phyloP scores from a whole-genome alignment of 768 basidiomycete species.

The Neoboletus magnificus region DNA sequence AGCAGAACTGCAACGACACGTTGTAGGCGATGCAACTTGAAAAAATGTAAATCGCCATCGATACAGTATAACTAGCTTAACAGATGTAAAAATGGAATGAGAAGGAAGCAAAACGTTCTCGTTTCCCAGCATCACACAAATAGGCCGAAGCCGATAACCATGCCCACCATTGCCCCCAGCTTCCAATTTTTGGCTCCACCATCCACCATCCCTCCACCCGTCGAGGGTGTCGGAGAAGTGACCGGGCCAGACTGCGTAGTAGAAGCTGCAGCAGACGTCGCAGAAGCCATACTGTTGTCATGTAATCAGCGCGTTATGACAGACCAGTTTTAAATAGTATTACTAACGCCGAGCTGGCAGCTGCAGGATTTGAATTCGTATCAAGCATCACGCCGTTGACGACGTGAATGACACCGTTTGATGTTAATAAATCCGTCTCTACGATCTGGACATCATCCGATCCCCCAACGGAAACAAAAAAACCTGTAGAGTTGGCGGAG shows the following conservation, averaged over 20 bases:
- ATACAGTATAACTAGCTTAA: neutral
- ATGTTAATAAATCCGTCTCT: slow-evolving; percentile 53
- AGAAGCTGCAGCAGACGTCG: slow-evolving; percentile 43
- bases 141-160: slow-evolving; percentile 3
- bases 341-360: slow-evolving; percentile 55
- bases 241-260: slow-evolving; percentile 42
- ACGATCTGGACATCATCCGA: slow-evolving; percentile 51
- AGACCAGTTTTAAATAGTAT: too few relatives aligned
- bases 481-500: slow-evolving; percentile 52
- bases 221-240: slow-evolving; percentile 19
- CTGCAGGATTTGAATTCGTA: slow-evolving; percentile 37
- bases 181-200: neutral
- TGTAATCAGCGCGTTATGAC: neutral
- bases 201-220: neutral
- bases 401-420: slow-evolving; percentile 70
- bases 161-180: neutral
- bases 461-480: slow-evolving; percentile 47
- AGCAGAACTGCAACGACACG: neutral
- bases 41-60: neutral
- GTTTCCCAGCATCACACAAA: slow-evolving; percentile 8
- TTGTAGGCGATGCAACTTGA: neutral
- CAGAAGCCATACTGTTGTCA: slow-evolving; percentile 37
- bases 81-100: neutral
- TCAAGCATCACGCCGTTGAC: slow-evolving; percentile 54
- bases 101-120: neutral